Conservation (phyloP, 345 rosid species). For the Brassica carinata region DNA sequence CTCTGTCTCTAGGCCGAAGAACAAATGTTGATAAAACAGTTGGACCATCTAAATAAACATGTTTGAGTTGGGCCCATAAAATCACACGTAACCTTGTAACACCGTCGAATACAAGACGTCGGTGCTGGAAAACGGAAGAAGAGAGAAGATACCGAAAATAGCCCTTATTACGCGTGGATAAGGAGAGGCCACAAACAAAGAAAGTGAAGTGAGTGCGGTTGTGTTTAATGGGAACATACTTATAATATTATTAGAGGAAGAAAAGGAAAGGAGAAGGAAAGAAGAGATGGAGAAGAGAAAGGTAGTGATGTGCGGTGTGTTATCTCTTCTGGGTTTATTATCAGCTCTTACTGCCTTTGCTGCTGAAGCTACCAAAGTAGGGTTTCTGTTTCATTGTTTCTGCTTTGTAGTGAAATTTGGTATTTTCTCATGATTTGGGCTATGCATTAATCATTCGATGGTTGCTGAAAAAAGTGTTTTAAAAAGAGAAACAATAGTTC, state of each 20-base stretch:
- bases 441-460: too few species aligned
- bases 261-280: neutral
- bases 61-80: too few species aligned
- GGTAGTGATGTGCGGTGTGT: conserved; percentile 50
- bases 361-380: conserved; percentile 72
- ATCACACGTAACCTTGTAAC: too few species aligned
- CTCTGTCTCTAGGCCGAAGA: neutral
- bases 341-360: conserved; percentile 83
- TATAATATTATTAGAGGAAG: neutral
- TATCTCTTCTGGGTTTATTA: conserved; percentile 64
- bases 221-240: neutral
- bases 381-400: too few species aligned
- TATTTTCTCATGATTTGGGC: too few species aligned
- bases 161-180: neutral
- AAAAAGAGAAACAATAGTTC: too few species aligned
- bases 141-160: neutral
- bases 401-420: too few species aligned
- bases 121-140: neutral
- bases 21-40: neutral
- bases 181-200: neutral
- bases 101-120: neutral
- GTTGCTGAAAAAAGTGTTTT: too few species aligned
- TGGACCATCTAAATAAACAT: neutral
- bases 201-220: neutral
- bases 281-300: conserved; percentile 64